Base-by-base conservation (phyloP, 2,329 filamentous ascomycete species). In the Fusarium abutilonis region DNA sequence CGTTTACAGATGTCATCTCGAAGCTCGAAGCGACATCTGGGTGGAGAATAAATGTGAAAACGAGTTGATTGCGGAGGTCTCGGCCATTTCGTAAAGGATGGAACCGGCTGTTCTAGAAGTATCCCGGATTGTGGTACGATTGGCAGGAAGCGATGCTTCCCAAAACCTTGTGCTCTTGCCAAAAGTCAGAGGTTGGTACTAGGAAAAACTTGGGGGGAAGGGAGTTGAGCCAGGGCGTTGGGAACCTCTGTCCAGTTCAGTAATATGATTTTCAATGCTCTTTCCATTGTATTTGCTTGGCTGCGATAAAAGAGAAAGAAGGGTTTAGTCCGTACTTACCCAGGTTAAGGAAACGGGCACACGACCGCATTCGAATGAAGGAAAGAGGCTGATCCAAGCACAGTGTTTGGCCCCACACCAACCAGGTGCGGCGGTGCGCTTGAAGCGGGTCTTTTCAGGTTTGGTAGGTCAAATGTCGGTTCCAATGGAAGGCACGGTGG, bases 311-410 rank as follows among this genome's bases (percentile, higher is more conserved):
- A 14, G 17, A 40, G 40, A 29, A 29, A 31, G 42, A 49, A 53
- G 52, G 52, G 52, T 38, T 38, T 34, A 26, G 4, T 26, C 14
- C 11, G 10, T 40, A 15, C 17, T 42, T 9, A 19, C 19, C 23
- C 32, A 36, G 40, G 55, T 52, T 19, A 43, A 39, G 46, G 49
- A 49, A 55, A 65, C 41, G 36, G 42, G 48, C 62, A 63, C 45
- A 55, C 38, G 45, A 54, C 23, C 46, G 29, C 32, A 19, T 38
- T 11, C 17, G 19, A 19, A 42, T 40, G 41, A 57, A 35, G 56
- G 59, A 49, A 61, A 46, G 50, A 56, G 52, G 56, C 55, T 64
- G 51, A 61, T 52, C 59, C 49, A 51, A 48, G 31, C 46, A 50
- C 36, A 45, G 48, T 38, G 45, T 49, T 23, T 17, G 47, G 48